Evolutionary conservation across 2,329 filamentous ascomycete genomes (phyloP), one percentile per base, ranked within the genome.

Genomic region (Cadophora gregata): DNA sequence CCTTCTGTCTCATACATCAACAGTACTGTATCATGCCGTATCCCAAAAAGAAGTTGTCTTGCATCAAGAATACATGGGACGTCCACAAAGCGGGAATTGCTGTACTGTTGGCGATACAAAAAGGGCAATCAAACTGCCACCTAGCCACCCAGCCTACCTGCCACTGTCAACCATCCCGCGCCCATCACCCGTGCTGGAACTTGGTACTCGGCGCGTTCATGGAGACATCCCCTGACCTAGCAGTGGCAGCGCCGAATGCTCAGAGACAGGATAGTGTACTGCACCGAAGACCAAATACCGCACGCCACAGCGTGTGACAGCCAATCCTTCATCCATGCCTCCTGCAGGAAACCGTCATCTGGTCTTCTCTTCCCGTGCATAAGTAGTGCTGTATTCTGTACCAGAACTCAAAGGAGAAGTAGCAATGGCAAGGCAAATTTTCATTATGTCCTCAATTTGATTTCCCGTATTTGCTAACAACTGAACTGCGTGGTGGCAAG

Each of bases 191-290:
- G 29, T 21, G n/a, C 31, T 33, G n/a, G 14, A 33, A 55, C 16
- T 55, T 55, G 51, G 51, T 55, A 55, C n/a, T 55, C 51, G 51
- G 51, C 51, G 27, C 51, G 21, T 21, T 55, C 51, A 55, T 55
- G 51, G 53, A 31, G 31, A 58, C 31, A 58, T 24, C 31, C 10
- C 24, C 33, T 29, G 24, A 14, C 48, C 29, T 25, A 51, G n/a
- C n/a, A n/a, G n/a, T n/a, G n/a, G n/a, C 25, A 25, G 48, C 25
- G 24, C 48, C 48, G 48, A 51, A 51, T 29, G 25, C 48, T 55
- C 16, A 33, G 12, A 24, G 7, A 10, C 42, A 47, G 42, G 21
- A 56, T 8, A 58, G 8, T n/a, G n/a, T 9, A 33, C 19, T 16
- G 19, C 3, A 21, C 19, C 7, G 19, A 21, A 36, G 51, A 36